phyloP scores from a whole-genome alignment of 495 filamentous ascomycete genomes.

The Annulohypoxylon maeteangense region DNA sequence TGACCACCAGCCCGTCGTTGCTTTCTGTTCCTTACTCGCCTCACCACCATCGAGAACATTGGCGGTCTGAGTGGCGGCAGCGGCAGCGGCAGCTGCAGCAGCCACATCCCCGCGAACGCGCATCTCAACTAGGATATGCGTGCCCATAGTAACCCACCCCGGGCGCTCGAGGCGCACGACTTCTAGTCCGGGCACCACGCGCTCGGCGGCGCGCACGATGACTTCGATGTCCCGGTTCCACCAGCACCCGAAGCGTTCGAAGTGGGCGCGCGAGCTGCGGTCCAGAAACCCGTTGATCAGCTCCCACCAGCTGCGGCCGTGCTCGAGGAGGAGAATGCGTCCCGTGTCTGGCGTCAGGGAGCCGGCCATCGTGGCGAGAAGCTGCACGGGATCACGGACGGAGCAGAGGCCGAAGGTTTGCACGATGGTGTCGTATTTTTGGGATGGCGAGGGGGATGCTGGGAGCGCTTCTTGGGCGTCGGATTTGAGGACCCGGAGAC shows the following conservation, averaged over 20 bases:
- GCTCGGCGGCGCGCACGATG: slow-evolving; percentile 66
- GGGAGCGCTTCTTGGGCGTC: slow-evolving; percentile 53
- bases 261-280: slow-evolving; percentile 78
- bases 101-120: slow-evolving; percentile 42
- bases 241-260: slow-evolving; percentile 91
- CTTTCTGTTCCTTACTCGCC: slow-evolving; percentile 12
- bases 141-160: slow-evolving; percentile 76
- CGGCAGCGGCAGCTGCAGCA: not conserved
- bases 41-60: not conserved
- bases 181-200: slow-evolving; percentile 79
- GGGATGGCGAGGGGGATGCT: slow-evolving; percentile 19
- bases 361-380: slow-evolving; percentile 70
- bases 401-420: slow-evolving; percentile 96
- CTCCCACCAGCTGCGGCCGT: slow-evolving; percentile 80
- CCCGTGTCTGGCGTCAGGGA: slow-evolving; percentile 66
- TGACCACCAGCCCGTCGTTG: slow-evolving; percentile 27
- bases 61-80: not conserved
- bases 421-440: slow-evolving; percentile 83
- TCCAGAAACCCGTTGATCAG: slow-evolving; percentile 86
- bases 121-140: slow-evolving; percentile 60
- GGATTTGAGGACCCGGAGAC: slow-evolving; percentile 52
- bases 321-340: slow-evolving; percentile 87
- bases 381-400: slow-evolving; percentile 74
- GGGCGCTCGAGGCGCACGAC: slow-evolving; percentile 73
- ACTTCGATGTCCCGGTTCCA: slow-evolving; percentile 91